Evolutionary conservation across 371 early-diverging fungal genomes (phyloP).

Genomic region (Mucor racemosus): DNA sequence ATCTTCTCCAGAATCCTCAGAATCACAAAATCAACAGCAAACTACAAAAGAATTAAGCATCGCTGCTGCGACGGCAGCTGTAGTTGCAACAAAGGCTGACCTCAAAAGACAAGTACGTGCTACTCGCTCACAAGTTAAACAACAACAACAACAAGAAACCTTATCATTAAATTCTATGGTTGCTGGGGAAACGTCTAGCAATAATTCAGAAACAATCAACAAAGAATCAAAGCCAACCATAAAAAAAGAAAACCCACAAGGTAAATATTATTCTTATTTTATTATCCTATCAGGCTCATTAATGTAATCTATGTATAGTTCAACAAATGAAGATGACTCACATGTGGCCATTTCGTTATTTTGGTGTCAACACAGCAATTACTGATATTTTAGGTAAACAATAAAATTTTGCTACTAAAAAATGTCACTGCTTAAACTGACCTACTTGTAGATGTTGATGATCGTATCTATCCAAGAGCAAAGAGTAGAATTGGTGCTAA

Average conservation of each 20-base stretch:
- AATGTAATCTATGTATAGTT: background rate
- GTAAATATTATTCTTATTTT: background rate
- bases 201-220: background rate
- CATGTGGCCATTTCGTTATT: conserved; percentile 89
- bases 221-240: background rate
- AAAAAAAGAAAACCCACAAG: conserved; percentile 7
- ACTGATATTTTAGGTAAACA: conserved; percentile 68
- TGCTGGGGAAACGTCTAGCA: background rate
- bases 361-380: conserved; percentile 77
- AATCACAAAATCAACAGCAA: conserved; percentile 2
- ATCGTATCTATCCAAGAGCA: conserved; percentile 82
- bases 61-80: conserved; percentile 3
- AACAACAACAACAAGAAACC: background rate
- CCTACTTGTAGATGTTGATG: conserved; percentile 59
- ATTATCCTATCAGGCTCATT: too few relatives aligned
- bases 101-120: conserved; percentile 13
- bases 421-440: background rate
- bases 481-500: conserved; percentile 79
- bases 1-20: conserved; percentile 1
- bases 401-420: background rate
- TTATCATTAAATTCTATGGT: background rate
- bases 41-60: background rate
- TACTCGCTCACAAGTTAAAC: conserved; percentile 1
- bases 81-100: background rate
- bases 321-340: conserved; percentile 50